Evolutionary conservation across 176 grass and related monocot species (phyloP).

Genomic region (Melocanna baccifera): DNA sequence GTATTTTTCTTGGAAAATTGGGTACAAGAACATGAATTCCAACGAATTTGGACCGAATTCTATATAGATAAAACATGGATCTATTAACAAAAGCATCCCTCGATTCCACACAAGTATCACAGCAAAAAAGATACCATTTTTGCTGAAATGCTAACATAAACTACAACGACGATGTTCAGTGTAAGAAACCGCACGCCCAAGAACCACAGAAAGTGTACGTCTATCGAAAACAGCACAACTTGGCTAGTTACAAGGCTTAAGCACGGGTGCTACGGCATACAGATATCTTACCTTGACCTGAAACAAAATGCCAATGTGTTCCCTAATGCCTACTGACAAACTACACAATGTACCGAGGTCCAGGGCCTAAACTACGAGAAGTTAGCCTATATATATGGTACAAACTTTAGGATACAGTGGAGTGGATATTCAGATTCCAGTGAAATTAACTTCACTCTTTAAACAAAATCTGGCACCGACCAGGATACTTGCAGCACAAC

Average conservation of each 20-base stretch:
- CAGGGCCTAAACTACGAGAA: conserved; percentile 27
- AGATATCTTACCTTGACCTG: neutral
- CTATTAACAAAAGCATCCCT: neutral
- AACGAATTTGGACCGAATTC: neutral
- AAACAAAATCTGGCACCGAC: conserved; percentile 14
- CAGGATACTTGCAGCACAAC: neutral
- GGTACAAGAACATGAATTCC: neutral
- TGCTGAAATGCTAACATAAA: neutral
- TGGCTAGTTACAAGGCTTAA: conserved; percentile 27
- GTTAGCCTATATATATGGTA: conserved; percentile 26
- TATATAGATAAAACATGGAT: neutral
- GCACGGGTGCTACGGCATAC: neutral
- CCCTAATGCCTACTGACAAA: conserved; percentile 16
- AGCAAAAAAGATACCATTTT: neutral
- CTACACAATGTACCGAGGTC: conserved; percentile 5
- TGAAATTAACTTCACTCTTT: neutral
- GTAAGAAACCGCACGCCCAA: conserved; percentile 4
- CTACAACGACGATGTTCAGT: neutral
- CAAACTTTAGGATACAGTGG: conserved; percentile 20
- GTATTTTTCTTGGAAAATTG: neutral
- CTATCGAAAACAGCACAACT: neutral
- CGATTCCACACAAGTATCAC: neutral
- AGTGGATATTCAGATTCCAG: neutral
- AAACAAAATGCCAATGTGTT: conserved; percentile 12
- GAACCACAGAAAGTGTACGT: neutral